phyloP scores from a whole-genome alignment of 352 stramenopile species.

The Pythium periplocum region DNA sequence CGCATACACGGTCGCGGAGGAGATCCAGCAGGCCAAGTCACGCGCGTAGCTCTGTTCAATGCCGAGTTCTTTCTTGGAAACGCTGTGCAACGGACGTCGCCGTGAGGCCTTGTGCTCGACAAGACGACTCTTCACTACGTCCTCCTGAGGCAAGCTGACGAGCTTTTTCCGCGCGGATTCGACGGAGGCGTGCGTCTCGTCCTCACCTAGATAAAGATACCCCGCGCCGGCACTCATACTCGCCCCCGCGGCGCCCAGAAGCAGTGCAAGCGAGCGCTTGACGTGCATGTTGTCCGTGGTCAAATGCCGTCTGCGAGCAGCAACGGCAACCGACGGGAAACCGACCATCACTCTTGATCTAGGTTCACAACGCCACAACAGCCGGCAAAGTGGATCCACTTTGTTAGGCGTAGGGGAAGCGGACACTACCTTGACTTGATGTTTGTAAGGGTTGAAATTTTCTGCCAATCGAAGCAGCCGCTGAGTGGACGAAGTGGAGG shows the following conservation, averaged over 20 bases:
- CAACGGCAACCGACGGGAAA: no score
- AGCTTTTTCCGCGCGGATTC: constrained; percentile 7
- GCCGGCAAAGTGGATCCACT: no score
- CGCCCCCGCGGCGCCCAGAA: constrained; percentile 41
- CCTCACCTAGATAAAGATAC: constrained; percentile 38
- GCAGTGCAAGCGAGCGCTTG: constrained; percentile 48
- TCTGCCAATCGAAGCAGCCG: background rate
- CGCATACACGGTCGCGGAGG: constrained; percentile 50
- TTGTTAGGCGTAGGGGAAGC: no score
- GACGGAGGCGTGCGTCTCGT: background rate
- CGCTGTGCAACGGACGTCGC: constrained; percentile 22
- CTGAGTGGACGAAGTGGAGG: constrained; percentile 3
- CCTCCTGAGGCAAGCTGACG: background rate
- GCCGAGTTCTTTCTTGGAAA: constrained; percentile 49
- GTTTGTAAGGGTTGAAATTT: background rate
- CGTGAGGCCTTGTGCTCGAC: background rate
- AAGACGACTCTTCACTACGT: background rate
- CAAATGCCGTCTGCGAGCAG: no score
- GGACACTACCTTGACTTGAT: no score
- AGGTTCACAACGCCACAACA: no score
- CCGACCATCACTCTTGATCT: no score
- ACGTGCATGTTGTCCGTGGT: constrained; percentile 23
- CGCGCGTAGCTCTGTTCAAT: constrained; percentile 66
- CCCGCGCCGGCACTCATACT: constrained; percentile 45
- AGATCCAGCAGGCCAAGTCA: constrained; percentile 63